Conservation (phyloP, 148 eudicot species). For the Tetragonia tetragonoides region DNA sequence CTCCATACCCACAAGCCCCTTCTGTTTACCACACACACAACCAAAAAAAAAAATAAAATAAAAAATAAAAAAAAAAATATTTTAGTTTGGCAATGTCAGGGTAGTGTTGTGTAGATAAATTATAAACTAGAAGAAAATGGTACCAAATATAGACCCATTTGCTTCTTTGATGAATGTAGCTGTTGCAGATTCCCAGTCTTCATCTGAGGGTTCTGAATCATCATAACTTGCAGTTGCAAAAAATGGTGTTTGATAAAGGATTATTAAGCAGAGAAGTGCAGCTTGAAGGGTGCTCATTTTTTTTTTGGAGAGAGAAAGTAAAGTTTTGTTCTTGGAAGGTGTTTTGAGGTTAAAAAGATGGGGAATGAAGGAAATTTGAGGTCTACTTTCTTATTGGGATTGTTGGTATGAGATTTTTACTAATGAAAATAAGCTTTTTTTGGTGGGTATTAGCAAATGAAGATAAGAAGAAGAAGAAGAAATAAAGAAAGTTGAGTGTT, state of each 20-base stretch:
- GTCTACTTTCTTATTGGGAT: slow-evolving; percentile 18
- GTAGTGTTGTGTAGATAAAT: too few species aligned
- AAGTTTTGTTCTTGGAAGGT: not conserved
- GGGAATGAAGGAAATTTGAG: not conserved
- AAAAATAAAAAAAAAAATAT: not conserved
- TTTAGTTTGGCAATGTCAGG: not conserved
- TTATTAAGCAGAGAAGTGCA: slow-evolving; percentile 18
- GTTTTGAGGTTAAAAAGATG: slow-evolving; percentile 5
- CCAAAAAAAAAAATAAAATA: not conserved
- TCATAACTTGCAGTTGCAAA: slow-evolving; percentile 24
- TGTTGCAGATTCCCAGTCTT: slow-evolving; percentile 57
- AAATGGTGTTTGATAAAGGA: slow-evolving; percentile 23
- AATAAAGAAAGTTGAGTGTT: not conserved
- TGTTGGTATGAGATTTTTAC: not conserved
- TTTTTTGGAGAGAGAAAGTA: not conserved
- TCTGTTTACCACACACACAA: too few species aligned
- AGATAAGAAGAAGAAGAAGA: not conserved
- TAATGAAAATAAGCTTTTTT: not conserved
- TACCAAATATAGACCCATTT: slow-evolving; percentile 56
- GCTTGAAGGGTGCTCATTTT: slow-evolving; percentile 25
- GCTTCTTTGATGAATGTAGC: slow-evolving; percentile 54
- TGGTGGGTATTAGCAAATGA: not conserved
- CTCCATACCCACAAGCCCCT: slow-evolving; percentile 76
- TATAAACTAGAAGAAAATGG: not conserved
- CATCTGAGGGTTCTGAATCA: slow-evolving; percentile 37